phyloP scores from a whole-genome alignment of 2,329 filamentous ascomycete genomes.

The Pseudogymnoascus sp. region DNA sequence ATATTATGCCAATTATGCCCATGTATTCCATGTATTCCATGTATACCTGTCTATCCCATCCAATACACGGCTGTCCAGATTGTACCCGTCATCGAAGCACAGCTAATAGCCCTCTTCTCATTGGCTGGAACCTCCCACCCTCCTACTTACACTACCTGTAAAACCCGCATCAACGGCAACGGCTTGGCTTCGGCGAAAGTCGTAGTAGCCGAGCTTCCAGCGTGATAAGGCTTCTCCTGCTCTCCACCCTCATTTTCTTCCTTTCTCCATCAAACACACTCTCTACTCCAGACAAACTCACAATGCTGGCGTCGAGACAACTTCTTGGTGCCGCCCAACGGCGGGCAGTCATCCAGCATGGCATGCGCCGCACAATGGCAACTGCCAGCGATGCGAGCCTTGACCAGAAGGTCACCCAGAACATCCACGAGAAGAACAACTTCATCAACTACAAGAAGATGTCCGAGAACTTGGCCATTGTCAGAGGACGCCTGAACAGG shows the following conservation, averaged over 20 bases:
- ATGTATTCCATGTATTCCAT: not conserved
- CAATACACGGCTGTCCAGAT: not conserved
- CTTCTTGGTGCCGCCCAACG: conserved; percentile 59
- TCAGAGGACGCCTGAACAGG: conserved; percentile 81
- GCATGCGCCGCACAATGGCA: conserved; percentile 64
- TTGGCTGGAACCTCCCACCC: not conserved
- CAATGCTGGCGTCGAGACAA: conserved; percentile 66
- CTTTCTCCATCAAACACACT: conserved; percentile 14
- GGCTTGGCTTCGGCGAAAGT: conserved; percentile 9
- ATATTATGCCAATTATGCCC: not conserved
- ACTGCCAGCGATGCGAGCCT: conserved; percentile 80
- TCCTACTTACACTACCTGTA: not conserved
- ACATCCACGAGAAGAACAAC: conserved; percentile 91
- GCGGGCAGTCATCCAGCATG: conserved; percentile 52
- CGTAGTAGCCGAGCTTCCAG: conserved; percentile 9
- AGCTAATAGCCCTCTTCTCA: not conserved
- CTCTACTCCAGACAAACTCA: conserved; percentile 28
- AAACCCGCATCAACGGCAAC: conserved; percentile 10
- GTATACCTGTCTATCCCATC: not conserved
- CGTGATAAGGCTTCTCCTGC: conserved; percentile 10
- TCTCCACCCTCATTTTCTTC: conserved; percentile 8
- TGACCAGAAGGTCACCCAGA: conserved; percentile 94
- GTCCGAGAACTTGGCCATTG: conserved; percentile 91
- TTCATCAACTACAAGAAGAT: conserved; percentile 99
- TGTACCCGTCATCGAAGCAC: conserved; percentile 5